These are phyloP conservation scores for Yamadazyma akitaensis DNA, from an alignment of 805 yeast genomes.

Conservation along the genomic window DNA sequence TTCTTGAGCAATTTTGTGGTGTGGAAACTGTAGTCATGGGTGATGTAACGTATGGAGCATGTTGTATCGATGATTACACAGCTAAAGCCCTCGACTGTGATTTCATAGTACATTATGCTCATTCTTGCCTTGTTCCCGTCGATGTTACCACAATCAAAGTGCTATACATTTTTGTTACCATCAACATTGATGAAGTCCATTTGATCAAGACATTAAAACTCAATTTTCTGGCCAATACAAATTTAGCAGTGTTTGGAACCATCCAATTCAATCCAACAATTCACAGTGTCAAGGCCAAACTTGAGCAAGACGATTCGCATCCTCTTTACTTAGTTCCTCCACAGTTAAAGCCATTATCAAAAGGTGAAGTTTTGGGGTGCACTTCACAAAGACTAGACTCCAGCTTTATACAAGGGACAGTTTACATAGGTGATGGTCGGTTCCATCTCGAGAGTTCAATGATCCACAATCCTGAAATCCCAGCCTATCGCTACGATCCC, in stretches of 20 bases:
- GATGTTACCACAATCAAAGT: conserved; percentile 90
- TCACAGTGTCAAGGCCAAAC: conserved; percentile 66
- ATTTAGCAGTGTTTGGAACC: conserved; percentile 87
- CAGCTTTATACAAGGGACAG: conserved; percentile 68
- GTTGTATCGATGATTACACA: conserved; percentile 95
- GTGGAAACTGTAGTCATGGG: conserved; percentile 95
- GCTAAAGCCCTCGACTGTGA: conserved; percentile 93
- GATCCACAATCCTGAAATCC: conserved; percentile 93
- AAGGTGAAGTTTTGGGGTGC: conserved; percentile 95
- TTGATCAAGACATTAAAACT: conserved; percentile 69
- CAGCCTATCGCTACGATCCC: conserved; percentile 94
- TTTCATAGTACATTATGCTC: conserved; percentile 94
- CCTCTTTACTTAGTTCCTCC: conserved; percentile 74
- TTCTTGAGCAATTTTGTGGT: conserved; percentile 83
- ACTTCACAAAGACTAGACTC: conserved; percentile 80
- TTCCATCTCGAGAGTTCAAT: conserved; percentile 94
- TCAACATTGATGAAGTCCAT: conserved; percentile 81
- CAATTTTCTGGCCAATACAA: conserved; percentile 62
- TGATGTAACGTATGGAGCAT: conserved; percentile 97
- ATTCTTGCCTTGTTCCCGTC: conserved; percentile 93
- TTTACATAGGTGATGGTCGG: conserved; percentile 94
- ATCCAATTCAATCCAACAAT: conserved; percentile 95
- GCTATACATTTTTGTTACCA: conserved; percentile 92
- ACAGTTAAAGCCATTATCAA: conserved; percentile 86
- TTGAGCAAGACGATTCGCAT: conserved; percentile 48